Evolutionary conservation across 306 rosid species (phyloP), one percentile per base, ranked within the genome.

Genomic region (Casuarina cunninghamiana): DNA sequence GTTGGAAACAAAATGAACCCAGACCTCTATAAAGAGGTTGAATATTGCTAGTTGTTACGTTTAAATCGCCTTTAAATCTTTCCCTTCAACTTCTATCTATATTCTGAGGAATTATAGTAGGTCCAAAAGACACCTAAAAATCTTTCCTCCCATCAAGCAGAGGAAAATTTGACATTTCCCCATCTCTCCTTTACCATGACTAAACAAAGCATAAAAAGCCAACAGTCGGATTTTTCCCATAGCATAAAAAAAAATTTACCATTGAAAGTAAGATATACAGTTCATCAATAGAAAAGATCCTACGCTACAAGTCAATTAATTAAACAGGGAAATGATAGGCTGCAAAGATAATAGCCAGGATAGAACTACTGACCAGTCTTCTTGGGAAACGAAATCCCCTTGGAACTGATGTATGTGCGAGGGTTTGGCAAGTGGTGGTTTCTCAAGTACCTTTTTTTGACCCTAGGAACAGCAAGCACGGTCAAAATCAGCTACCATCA

Each of bases 371-470:
- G 10, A 87, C 91, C 91, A 10, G 87, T 87, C 75, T 85, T 85
- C 79, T 76, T 83, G 19, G 91, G 51, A 45, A 85, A 83, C 17
- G 79, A 13, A 71, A 80, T 80, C 16, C 81, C 87, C 66, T 83
- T 81, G 7, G 80, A 32, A 82, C 82, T 84, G 75, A 86, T 51
- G 19, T 81, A 88, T 0, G 92, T 88, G 4, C 88, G 86, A 50
- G 92, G 90, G 60, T 79, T 88, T 0, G 92, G 92, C 70, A 5
- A n/a, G 60, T 81, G 60, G 58, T 86, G 88, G 82, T 88, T 88
- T 77, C 92, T 75, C 77, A 88, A 45, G 76, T 86, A 88, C 57
- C 57, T 88, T 88, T 75, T 86, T 88, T 7, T 86, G 74, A 13
- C 92, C 89, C 92, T 86, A 86, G 43, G 43, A 26, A 35, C 69